Base-by-base conservation (phyloP, 1,284 basidiomycete genomes). In the Tremellales sp. region DNA sequence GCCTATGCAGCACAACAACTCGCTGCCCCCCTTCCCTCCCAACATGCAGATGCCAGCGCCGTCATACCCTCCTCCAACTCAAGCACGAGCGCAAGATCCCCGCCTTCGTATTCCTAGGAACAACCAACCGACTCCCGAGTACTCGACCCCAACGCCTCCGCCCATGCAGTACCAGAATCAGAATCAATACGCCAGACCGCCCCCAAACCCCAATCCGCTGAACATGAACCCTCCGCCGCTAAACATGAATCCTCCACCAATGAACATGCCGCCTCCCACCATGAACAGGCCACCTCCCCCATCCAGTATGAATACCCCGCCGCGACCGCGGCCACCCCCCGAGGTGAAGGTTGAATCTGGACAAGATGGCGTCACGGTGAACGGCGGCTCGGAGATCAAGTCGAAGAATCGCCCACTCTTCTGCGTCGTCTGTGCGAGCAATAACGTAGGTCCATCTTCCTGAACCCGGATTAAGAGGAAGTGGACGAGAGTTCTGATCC, bases 371-470 rank as follows among this genome's bases (percentile, higher is more conserved):
- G 50, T 45, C 5, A 46, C 27, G 12, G 44, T 37, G 33, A 38
- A 42, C 19, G 57, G 54, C 4, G 50, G 48, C 6, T 45, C 40
- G 14, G 51, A 43, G 9, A 43, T 19, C 29, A 24, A 51, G 36
- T 31, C 52, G 45, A 18, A 60, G 47, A 60, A 61, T 21, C 77
- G 85, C 24, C 87, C 87, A 2, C 66, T 94, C 40, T 98, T 98
- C 74, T 97, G 94, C 67, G 90, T 98, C 9, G 94, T 98, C 24
- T 98, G 94, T 67, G 94, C 94, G 9, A 95, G 90, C 66, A 98
- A 98, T 65, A 89, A 97, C 75, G 91, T 88, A 69, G 60, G 79
- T 73, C 12, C 44, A 9, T 32, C 10, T 35, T 37, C n/a, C 16
- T 31, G 37, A 43, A 40, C 36, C 37, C 49, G 62, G 46, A 65